Evolutionary conservation across 306 rosid species (phyloP).

Genomic region (Cyclanthera cordifolia): DNA sequence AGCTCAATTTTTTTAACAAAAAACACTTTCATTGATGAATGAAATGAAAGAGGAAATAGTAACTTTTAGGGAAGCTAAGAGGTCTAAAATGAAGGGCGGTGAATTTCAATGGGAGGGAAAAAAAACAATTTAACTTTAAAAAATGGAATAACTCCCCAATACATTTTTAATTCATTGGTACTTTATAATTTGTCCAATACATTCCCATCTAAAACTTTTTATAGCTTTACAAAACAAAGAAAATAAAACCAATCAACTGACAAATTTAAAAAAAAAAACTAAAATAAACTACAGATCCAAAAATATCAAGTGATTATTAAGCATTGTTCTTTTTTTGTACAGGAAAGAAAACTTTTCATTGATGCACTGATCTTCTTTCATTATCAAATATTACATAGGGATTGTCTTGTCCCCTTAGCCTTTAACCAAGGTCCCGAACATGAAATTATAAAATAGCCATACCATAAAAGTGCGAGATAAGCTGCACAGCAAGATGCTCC

Average conservation of each 20-base stretch:
- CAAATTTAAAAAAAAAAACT: too few species aligned
- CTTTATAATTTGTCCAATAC: not conserved
- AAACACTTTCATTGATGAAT: too few species aligned
- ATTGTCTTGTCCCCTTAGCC: not conserved
- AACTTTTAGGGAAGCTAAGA: not conserved
- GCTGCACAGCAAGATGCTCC: conserved; percentile 99
- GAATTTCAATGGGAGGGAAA: not conserved
- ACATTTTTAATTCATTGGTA: not conserved
- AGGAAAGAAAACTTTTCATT: too few species aligned
- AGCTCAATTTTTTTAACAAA: not conserved
- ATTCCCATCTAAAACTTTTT: not conserved
- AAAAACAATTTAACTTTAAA: too few species aligned
- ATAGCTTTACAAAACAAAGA: not conserved
- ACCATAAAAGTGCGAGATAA: conserved; percentile 96
- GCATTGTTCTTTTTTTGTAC: not conserved
- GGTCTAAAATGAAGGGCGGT: not conserved
- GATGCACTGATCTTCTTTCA: conserved; percentile 2
- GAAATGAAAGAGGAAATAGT: not conserved
- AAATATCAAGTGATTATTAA: too few species aligned
- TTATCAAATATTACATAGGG: not conserved
- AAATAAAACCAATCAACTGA: not conserved
- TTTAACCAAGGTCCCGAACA: not conserved
- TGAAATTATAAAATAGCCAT: conserved; percentile 10
- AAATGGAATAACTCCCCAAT: not conserved
- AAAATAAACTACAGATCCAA: too few species aligned